Conservation (phyloP, 2,329 filamentous ascomycete genomes). For the Nannizziopsis barbatae region DNA sequence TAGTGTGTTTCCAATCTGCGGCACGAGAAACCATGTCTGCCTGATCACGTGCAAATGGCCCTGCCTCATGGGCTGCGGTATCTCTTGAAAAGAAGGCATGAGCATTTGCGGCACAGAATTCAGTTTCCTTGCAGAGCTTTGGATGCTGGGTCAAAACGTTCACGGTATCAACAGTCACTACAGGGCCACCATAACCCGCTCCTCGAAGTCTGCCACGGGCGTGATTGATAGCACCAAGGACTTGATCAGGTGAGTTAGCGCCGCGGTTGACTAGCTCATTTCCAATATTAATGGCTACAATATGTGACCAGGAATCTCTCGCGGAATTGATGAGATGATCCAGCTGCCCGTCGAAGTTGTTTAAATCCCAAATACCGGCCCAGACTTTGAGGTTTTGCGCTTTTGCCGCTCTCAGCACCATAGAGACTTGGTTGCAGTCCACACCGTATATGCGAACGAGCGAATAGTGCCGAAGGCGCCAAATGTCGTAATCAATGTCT, state of each 20-base stretch:
- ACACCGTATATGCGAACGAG: slow-evolving; percentile 67
- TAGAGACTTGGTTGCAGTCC: slow-evolving; percentile 62
- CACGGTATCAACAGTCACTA: slow-evolving; percentile 74
- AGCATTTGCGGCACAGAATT: slow-evolving; percentile 70
- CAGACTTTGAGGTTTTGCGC: slow-evolving; percentile 59
- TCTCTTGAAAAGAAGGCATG: slow-evolving; percentile 73
- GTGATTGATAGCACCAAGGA: slow-evolving; percentile 48
- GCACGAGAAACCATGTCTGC: slow-evolving; percentile 37
- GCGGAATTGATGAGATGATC: slow-evolving; percentile 50
- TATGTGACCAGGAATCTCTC: slow-evolving; percentile 52
- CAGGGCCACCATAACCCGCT: slow-evolving; percentile 58
- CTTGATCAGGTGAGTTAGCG: slow-evolving; percentile 38
- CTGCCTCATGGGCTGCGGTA: slow-evolving; percentile 48
- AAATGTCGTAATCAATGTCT: slow-evolving; percentile 56
- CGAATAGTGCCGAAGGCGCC: slow-evolving; percentile 46
- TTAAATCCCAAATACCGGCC: slow-evolving; percentile 59
- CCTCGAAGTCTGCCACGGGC: slow-evolving; percentile 48
- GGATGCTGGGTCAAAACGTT: slow-evolving; percentile 55
- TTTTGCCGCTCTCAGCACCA: slow-evolving; percentile 52
- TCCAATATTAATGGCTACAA: slow-evolving; percentile 64
- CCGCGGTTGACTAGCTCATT: slow-evolving; percentile 69
- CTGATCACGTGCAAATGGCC: slow-evolving; percentile 53
- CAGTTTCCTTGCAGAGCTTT: slow-evolving; percentile 58
- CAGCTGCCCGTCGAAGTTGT: slow-evolving; percentile 47
- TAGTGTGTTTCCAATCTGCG: slow-evolving; percentile 47